Conservation (phyloP, 2,329 filamentous ascomycete species). For the Leptographium radiaticola region DNA sequence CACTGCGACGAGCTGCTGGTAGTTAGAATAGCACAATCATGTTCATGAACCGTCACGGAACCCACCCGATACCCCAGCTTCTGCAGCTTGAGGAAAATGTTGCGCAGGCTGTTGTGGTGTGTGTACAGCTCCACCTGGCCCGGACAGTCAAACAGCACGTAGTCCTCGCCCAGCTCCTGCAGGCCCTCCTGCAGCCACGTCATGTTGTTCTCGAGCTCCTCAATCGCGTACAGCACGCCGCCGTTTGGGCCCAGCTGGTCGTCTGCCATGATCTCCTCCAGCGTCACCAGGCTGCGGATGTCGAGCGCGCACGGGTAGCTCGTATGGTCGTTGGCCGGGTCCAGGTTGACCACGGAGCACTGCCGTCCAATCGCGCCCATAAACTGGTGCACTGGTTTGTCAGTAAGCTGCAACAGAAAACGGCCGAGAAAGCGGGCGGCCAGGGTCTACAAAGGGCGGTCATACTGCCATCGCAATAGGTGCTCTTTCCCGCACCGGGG, state of each 20-base stretch:
- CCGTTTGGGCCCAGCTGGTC: slow-evolving; percentile 88
- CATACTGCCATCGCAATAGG: slow-evolving; percentile 89
- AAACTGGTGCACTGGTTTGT: slow-evolving; percentile 72
- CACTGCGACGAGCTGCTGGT: slow-evolving; percentile 67
- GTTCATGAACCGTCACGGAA: background rate
- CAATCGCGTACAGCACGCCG: slow-evolving; percentile 81
- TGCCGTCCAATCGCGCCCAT: slow-evolving; percentile 89
- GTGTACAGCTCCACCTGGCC: slow-evolving; percentile 97
- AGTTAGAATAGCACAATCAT: slow-evolving; percentile 12
- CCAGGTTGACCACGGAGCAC: slow-evolving; percentile 90
- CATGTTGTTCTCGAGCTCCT: slow-evolving; percentile 87
- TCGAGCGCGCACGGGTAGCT: slow-evolving; percentile 83
- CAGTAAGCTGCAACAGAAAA: background rate
- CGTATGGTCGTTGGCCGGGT: slow-evolving; percentile 90
- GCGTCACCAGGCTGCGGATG: slow-evolving; percentile 73
- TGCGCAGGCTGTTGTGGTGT: slow-evolving; percentile 81
- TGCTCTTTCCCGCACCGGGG: slow-evolving; percentile 90
- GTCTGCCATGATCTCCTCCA: slow-evolving; percentile 91
- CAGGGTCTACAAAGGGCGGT: background rate
- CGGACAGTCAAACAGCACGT: slow-evolving; percentile 89
- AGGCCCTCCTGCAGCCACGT: slow-evolving; percentile 81
- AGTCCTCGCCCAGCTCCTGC: slow-evolving; percentile 73
- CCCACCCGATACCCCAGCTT: slow-evolving; percentile 80
- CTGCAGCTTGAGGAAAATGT: slow-evolving; percentile 82
- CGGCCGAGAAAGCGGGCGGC: background rate